Evolutionary conservation across 163 green algal genomes (phyloP), one percentile per base, ranked within the genome.

Genomic region (Prototheca wickerhamii): DNA sequence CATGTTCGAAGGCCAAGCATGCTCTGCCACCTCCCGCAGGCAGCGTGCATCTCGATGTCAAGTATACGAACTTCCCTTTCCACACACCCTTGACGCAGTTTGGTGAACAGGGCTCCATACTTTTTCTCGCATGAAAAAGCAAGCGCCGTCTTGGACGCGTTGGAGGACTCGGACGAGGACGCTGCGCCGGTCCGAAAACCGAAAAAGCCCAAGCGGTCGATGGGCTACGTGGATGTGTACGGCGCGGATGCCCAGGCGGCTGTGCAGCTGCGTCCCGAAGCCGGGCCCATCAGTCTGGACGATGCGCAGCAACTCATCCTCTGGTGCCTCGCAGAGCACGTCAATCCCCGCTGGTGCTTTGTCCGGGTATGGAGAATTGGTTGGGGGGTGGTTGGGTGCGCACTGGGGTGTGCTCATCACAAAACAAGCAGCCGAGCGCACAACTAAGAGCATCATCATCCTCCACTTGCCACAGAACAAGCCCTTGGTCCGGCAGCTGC

Each of bases 271-370:
- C 20, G 20, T 12, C 46, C 18, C 23, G 46, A 54, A 25, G 5
- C n/a, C 46, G n/a, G 15, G 5, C 46, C 46, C 12, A 25, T 54
- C 12, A 54, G 12, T 21, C 46, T 54, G 46, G 46, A 54, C 10
- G 78, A 85, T 37, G 69, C 79, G 21, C 75, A 81, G 35, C 61
- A 46, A 7, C 68, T 86, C 35, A 2, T 86, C 18, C 50, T 86
- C 35, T 86, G 79, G 79, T 57, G 79, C 33, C 68, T 86, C 29
- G 76, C 55, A 1, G 70, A 83, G 18, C 69, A 71, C 8, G 33
- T 33, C 58, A 76, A 74, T 32, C 71, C 73, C 20, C 55, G 49
- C 12, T 86, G 79, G 79, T 75, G 51, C 30, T 83, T 81, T 58
- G 52, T 85, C 58, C 78, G 78, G 76, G 76, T 73, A n/a, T 1